These are phyloP conservation scores for Claviceps spartinae DNA, from an alignment of 2,329 filamentous ascomycete species.

Conservation along the genomic window DNA sequence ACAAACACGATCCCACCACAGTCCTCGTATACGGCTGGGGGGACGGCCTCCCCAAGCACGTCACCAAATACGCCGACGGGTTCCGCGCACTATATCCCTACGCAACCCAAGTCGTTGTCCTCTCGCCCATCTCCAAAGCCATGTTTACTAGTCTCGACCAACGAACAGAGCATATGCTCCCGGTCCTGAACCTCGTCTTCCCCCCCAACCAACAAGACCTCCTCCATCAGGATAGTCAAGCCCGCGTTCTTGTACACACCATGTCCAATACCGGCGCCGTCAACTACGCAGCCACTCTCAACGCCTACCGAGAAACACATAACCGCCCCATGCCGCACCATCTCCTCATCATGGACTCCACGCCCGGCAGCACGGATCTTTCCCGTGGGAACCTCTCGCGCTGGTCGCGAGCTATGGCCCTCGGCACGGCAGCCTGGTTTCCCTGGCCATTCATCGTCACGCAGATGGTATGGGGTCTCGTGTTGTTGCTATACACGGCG, in stretches of 20 bases:
- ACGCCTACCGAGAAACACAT: constrained; percentile 29
- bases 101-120: constrained; percentile 35
- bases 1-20: constrained; percentile 24
- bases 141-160: constrained; percentile 28
- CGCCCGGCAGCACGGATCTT: constrained; percentile 33
- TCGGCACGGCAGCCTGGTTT: constrained; percentile 32
- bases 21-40: constrained; percentile 45
- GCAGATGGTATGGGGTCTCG: constrained; percentile 30
- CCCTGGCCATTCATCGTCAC: constrained; percentile 36
- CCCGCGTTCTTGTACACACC: constrained; percentile 32
- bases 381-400: constrained; percentile 28
- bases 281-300: constrained; percentile 34
- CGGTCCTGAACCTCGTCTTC: constrained; percentile 28
- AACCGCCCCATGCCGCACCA: constrained; percentile 30
- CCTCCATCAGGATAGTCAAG: constrained; percentile 35
- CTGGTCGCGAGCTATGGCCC: constrained; percentile 39
- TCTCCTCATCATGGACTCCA: constrained; percentile 38
- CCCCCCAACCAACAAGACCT: constrained; percentile 19
- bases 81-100: constrained; percentile 37
- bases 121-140: constrained; percentile 35
- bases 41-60: constrained; percentile 39
- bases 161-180: constrained; percentile 31
- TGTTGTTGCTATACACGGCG: constrained; percentile 24
- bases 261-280: constrained; percentile 48
- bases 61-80: constrained; percentile 40